Evolutionary conservation across 2,329 filamentous ascomycete genomes (phyloP), one percentile per base, ranked within the genome.

Genomic region (Aureobasidium sp.): DNA sequence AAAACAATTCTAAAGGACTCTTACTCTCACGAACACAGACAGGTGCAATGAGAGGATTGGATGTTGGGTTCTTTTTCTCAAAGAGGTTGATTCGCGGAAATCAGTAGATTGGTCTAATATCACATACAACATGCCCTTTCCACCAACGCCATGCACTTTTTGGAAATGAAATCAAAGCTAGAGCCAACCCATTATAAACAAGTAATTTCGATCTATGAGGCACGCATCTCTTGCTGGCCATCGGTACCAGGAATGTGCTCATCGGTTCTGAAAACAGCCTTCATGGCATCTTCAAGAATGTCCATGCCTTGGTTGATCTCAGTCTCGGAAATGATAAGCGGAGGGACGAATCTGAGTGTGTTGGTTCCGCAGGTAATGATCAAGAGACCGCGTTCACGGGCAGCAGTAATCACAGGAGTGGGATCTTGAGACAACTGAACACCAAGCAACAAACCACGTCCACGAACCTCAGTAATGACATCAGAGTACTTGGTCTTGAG

Each of bases 291-390:
- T 66, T 87, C 88, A 63, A 97, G 72, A 59, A 96, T 91, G 45
- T 78, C 77, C 73, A 97, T 77, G 0, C 90, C 91, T 65, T 88
- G 80, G 66, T 86, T 79, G 66, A 97, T 94, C 81, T 97, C 89
- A 30, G 83, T 83, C 67, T 90, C 86, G 0, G 84, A 88, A 62
- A 99, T 89, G 6, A 86, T 86, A 70, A 99, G 77, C 64, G 90
- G 89, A 36, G 94, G 94, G 62, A 97, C 91, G 69, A 99, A 96
- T 52, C 94, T 82, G 67, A 99, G 76, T 9, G 92, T 97, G 72
- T 97, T 96, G 34, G 86, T 91, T 1, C 94, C 94, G 32, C 91
- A 93, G 1, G 91, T 97, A 70, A 99, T 97, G 63, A 99, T 81
- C 63, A 99, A 75, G 69, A 99, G 74, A 0, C 94, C 94, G 63